Conservation (phyloP, 805 yeast genomes). For the Groenewaldozyma tartarivorans region DNA sequence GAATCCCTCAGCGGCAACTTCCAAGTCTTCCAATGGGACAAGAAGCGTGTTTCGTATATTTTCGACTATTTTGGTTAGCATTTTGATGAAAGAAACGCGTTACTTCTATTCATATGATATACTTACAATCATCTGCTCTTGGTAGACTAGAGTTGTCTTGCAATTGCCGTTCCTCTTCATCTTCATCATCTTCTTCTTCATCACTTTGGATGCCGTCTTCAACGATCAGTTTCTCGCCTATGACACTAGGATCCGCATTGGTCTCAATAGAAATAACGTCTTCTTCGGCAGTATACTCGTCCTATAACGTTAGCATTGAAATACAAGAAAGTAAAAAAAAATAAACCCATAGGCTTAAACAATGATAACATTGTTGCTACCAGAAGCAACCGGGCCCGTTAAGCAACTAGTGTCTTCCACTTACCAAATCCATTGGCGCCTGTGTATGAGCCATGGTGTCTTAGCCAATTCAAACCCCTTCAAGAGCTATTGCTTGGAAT, state of each 20-base stretch:
- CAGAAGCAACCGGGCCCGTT: no score
- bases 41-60: constrained; percentile 11
- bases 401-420: no score
- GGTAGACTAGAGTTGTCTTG: no score
- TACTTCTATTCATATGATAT: no score
- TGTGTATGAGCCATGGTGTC: not conserved
- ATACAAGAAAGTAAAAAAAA: not conserved
- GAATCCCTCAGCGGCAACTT: constrained; percentile 15
- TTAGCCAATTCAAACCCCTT: no score
- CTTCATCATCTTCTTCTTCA: not conserved
- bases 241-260: not conserved
- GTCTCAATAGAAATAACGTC: not conserved
- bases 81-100: no score
- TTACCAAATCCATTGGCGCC: constrained; percentile 9
- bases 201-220: not conserved
- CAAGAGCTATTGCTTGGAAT: no score
- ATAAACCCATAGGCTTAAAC: no score
- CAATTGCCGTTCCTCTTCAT: no score
- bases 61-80: no score
- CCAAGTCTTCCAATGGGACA: constrained; percentile 19
- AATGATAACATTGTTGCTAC: no score
- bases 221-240: not conserved
- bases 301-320: not conserved
- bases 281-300: not conserved
- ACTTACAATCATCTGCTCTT: not conserved